Evolutionary conservation across 2,329 filamentous ascomycete genomes (phyloP).

Genomic region (Phoma herbarum): DNA sequence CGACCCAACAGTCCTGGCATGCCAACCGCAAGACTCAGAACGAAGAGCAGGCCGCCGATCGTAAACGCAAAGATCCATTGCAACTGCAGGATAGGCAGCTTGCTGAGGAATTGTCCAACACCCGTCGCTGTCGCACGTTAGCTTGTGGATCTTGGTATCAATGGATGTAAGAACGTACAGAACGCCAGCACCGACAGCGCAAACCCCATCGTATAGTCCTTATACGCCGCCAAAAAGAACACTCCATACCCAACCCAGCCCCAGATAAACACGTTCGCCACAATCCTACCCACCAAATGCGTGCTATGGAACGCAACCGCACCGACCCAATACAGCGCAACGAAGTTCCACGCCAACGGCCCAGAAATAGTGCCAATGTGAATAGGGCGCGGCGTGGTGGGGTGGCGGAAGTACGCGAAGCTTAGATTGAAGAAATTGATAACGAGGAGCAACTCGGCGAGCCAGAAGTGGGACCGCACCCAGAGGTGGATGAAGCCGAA

Average conservation of each 20-base stretch:
- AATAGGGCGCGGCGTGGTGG: slow-evolving; percentile 74
- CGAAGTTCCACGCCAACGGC: slow-evolving; percentile 85
- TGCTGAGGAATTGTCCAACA: slow-evolving; percentile 76
- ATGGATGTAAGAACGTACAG: slow-evolving; percentile 65
- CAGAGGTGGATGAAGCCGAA: slow-evolving; percentile 86
- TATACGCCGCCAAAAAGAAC: slow-evolving; percentile 78
- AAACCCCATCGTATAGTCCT: slow-evolving; percentile 81
- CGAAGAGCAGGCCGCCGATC: slow-evolving; percentile 79
- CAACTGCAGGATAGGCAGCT: slow-evolving; percentile 76
- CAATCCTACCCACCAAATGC: slow-evolving; percentile 74
- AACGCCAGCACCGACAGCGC: slow-evolving; percentile 76
- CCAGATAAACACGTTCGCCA: slow-evolving; percentile 91
- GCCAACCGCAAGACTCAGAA: slow-evolving; percentile 71
- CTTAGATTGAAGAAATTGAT: slow-evolving; percentile 85
- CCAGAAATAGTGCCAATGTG: slow-evolving; percentile 79
- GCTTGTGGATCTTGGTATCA: neutral
- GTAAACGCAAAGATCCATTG: slow-evolving; percentile 94
- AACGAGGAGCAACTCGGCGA: slow-evolving; percentile 77
- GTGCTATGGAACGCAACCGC: slow-evolving; percentile 78
- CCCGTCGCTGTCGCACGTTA: slow-evolving; percentile 65
- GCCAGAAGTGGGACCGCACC: slow-evolving; percentile 76
- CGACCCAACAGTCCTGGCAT: slow-evolving; percentile 70
- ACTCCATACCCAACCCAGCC: slow-evolving; percentile 77
- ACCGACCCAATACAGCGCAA: slow-evolving; percentile 88
- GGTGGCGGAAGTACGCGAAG: slow-evolving; percentile 81